Base-by-base conservation (phyloP, 345 rosid genomes). In the Angophora floribunda region DNA sequence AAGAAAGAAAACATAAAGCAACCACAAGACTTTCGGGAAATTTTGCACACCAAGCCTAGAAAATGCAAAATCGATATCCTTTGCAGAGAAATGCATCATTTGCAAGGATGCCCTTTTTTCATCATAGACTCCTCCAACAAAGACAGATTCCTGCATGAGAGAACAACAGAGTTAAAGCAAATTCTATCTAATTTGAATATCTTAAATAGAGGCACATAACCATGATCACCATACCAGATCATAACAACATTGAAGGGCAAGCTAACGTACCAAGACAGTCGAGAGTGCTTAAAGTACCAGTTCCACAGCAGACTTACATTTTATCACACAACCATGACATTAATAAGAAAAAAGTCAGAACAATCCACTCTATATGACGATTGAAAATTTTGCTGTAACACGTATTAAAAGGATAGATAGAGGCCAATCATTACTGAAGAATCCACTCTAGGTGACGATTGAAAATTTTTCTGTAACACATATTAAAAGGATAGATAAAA, bases 21-120 rank as follows among this genome's bases (percentile, higher is more conserved):
- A 52, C 28, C 44, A 82, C 28, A 28, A 21, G 26, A 30, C 32
- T 61, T 84, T 52, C 19, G 52, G 67, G 86, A 78, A 87, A 50
- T 65, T 65, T 70, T 61, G 87, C 92, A 82, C 91, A 98, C 99
- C 97, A 85, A 95, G 98, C 90, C 89, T 97, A 85, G 92, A 94
- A 86, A 98, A 89, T 67, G 99, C 99, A 89, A 94, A 91, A 41
- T 97, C 98, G 84, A 97, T 93, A 85, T 95, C 95, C 61, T 93
- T 88, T 50, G 87, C 91, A 15, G 97, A 91, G 91, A 95, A 98
- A 80, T 93, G 92, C 99, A 98, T 98, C 93, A 90, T 87, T 44
- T 95, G 93, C 88, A 98, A 93, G 85, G 93, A 87, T 55, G 90
- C 90, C 90, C 95, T 93, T 93, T 91, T 94, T 79, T 92, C 95